A percentile compares a stretch with the other conserved stretches of the same genome.
These are phyloP conservation scores for Diaporthe sp. DNA, from an alignment of 2,329 filamentous ascomycete species.

Conservation along the genomic window DNA sequence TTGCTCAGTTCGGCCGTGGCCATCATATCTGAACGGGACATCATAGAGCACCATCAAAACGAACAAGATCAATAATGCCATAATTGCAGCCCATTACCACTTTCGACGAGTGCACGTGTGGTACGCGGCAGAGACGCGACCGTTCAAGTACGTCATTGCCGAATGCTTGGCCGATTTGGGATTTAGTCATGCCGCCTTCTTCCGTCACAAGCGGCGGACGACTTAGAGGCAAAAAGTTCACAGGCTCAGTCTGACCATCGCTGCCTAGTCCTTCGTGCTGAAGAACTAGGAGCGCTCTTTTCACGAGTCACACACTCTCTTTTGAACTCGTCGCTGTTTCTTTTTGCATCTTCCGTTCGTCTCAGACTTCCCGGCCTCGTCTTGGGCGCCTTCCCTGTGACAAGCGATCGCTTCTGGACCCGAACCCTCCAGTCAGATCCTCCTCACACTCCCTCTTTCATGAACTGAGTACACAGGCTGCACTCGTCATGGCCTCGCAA, in stretches of 20 bases:
- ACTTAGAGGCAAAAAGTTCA: neutral
- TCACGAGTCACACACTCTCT: neutral
- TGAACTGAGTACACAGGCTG: neutral
- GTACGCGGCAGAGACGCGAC: conserved; percentile 30
- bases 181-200: conserved; percentile 26
- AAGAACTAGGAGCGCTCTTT: neutral
- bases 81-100: neutral
- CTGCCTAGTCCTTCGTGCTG: conserved; percentile 4
- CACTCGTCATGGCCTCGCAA: conserved; percentile 18
- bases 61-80: neutral
- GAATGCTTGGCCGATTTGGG: conserved; percentile 16
- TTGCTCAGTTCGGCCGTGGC: no score
- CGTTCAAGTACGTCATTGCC: conserved; percentile 33
- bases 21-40: no score
- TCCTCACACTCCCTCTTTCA: neutral
- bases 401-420: neutral
- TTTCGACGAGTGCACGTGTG: conserved; percentile 19
- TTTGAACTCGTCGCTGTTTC: neutral
- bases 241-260: neutral
- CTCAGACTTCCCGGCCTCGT: neutral
- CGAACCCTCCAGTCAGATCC: neutral
- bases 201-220: conserved; percentile 13
- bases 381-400: neutral
- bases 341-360: neutral
- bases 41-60: neutral